A percentile compares a stretch with the other conserved stretches of the same genome.
Conservation (phyloP, 768 basidiomycete genomes). For the Hysterangium stoloniferum region DNA sequence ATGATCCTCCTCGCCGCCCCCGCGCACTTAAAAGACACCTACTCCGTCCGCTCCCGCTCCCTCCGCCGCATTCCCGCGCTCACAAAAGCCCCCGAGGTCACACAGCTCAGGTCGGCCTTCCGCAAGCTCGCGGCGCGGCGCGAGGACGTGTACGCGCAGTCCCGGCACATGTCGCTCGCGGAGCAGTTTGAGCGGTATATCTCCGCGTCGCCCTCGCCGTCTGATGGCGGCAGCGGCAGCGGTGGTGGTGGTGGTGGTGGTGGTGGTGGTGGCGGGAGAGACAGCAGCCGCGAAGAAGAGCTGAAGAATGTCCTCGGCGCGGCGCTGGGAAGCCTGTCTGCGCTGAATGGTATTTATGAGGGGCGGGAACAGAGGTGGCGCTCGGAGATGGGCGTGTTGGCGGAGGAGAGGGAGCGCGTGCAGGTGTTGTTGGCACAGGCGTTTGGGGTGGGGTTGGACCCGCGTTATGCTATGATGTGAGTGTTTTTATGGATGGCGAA, state of each 20-base stretch:
- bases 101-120: conserved; percentile 49
- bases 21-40: conserved; percentile 57
- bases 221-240: not conserved
- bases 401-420: conserved; percentile 60
- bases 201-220: conserved; percentile 2
- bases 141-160: conserved; percentile 36
- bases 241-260: too few relatives aligned
- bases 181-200: conserved; percentile 10
- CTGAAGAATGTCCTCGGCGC: conserved; percentile 61
- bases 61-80: conserved; percentile 38
- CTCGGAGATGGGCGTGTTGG: conserved; percentile 59
- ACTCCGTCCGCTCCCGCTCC: conserved; percentile 50
- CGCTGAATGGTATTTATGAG: conserved; percentile 58
- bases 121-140: conserved; percentile 46
- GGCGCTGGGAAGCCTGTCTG: conserved; percentile 57
- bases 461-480: not conserved
- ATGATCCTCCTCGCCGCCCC: conserved; percentile 70
- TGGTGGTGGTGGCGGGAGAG: too few relatives aligned
- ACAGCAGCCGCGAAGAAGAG: conserved; percentile 42
- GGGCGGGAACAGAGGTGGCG: conserved; percentile 61
- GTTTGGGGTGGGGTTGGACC: conserved; percentile 34
- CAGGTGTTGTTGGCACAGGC: conserved; percentile 61
- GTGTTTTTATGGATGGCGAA: too few relatives aligned
- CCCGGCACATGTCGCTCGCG: conserved; percentile 5
- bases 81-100: conserved; percentile 30